These are phyloP conservation scores for Puccinia novopanici DNA, from an alignment of 1,284 basidiomycete species.

Conservation along the genomic window DNA sequence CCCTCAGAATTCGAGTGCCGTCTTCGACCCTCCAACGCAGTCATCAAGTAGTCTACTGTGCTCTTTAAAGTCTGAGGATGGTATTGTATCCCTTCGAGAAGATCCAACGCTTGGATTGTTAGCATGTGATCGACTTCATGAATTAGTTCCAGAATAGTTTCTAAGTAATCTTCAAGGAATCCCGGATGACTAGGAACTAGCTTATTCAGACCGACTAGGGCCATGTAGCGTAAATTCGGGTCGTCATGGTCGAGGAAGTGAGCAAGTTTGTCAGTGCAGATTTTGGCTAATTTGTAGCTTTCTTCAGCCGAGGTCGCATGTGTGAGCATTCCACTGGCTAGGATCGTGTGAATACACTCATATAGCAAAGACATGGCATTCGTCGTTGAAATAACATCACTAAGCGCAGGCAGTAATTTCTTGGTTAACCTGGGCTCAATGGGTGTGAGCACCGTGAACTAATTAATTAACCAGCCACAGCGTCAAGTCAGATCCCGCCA, in stretches of 20 bases:
- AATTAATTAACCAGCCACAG: slow-evolving; percentile 59
- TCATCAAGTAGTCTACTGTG: not conserved
- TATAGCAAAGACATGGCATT: slow-evolving; percentile 93
- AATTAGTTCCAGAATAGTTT: slow-evolving; percentile 83
- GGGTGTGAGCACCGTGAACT: slow-evolving; percentile 88
- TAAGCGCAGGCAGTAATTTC: slow-evolving; percentile 89
- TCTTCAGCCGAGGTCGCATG: slow-evolving; percentile 35
- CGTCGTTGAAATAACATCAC: slow-evolving; percentile 90
- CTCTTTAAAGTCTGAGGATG: slow-evolving; percentile 12
- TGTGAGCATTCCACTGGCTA: slow-evolving; percentile 88
- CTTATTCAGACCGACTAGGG: slow-evolving; percentile 89
- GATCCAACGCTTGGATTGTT: slow-evolving; percentile 87
- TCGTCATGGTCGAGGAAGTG: slow-evolving; percentile 88
- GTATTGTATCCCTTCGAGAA: slow-evolving; percentile 85
- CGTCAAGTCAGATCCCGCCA: slow-evolving; percentile 7
- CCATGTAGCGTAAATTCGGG: slow-evolving; percentile 96
- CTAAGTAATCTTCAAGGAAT: slow-evolving; percentile 86
- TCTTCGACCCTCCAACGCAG: not conserved
- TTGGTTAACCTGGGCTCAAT: slow-evolving; percentile 88
- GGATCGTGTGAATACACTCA: slow-evolving; percentile 97
- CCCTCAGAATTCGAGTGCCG: slow-evolving; percentile 71
- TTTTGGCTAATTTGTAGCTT: slow-evolving; percentile 72
- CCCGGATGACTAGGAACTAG: slow-evolving; percentile 90
- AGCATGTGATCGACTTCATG: slow-evolving; percentile 94
- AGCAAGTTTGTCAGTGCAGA: slow-evolving; percentile 90